phyloP scores from a whole-genome alignment of 164 flowering plant genomes.

The Warburgia ugandensis region DNA sequence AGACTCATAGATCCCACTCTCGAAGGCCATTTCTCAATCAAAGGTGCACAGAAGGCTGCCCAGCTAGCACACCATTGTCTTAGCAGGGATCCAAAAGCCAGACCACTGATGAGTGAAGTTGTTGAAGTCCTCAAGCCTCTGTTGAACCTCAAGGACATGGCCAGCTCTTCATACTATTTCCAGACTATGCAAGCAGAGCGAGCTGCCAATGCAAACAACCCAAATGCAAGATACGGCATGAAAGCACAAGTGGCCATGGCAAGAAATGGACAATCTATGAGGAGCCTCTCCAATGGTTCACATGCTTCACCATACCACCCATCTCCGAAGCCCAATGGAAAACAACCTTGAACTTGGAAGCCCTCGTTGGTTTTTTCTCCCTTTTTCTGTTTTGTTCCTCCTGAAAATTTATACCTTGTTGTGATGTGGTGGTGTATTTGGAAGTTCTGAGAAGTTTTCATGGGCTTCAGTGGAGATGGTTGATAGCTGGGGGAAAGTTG shows the following conservation, averaged over 20 bases:
- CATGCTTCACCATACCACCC: conserved; percentile 51
- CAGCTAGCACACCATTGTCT: conserved; percentile 75
- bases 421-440: not conserved
- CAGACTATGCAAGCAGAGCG: conserved; percentile 66
- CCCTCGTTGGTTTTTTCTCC: not conserved
- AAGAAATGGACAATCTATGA: conserved; percentile 39
- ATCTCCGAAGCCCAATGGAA: conserved; percentile 49
- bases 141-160: conserved; percentile 80
- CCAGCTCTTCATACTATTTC: conserved; percentile 66
- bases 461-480: not conserved
- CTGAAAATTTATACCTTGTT: conserved; percentile 6
- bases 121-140: conserved; percentile 70
- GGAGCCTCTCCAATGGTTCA: conserved; percentile 55
- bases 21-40: conserved; percentile 81
- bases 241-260: conserved; percentile 26
- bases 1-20: conserved; percentile 77
- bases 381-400: conserved; percentile 3
- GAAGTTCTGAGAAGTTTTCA: conserved; percentile 3
- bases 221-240: conserved; percentile 35
- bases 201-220: conserved; percentile 29
- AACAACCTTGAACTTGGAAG: conserved; percentile 21
- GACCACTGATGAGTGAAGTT: conserved; percentile 80
- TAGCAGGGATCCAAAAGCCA: conserved; percentile 70
- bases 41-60: conserved; percentile 78
- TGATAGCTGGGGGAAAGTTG: not conserved